Conservation (phyloP, 768 basidiomycete species). For the Boletus barrowsii region DNA sequence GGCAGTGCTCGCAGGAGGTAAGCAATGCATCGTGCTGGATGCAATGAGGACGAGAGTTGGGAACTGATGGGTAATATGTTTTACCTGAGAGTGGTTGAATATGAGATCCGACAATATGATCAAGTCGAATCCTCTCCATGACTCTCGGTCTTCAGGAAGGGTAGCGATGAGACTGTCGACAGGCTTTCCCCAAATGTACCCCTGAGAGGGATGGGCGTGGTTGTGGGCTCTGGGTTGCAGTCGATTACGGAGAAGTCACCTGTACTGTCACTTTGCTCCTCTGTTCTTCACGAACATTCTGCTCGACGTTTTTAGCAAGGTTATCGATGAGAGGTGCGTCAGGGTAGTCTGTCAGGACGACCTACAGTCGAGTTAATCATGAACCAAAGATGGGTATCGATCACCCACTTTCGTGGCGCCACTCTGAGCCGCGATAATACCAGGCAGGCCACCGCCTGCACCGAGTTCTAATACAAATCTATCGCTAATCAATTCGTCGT, state of each 20-base stretch:
- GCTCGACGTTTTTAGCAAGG: constrained; percentile 60
- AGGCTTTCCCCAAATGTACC: constrained; percentile 80
- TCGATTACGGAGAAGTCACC: constrained; percentile 31
- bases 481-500: constrained; percentile 43
- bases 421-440: constrained; percentile 68
- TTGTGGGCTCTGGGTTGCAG: constrained; percentile 19
- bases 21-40: constrained; percentile 78
- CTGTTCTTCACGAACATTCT: constrained; percentile 43
- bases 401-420: constrained; percentile 60
- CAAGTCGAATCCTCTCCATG: constrained; percentile 56
- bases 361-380: constrained; percentile 38
- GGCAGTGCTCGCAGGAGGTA: constrained; percentile 58
- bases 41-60: not conserved
- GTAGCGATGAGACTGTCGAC: constrained; percentile 34
- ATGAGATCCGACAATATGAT: constrained; percentile 91
- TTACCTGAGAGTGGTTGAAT: constrained; percentile 90
- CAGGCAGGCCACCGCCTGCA: constrained; percentile 89
- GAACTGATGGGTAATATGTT: constrained; percentile 3
- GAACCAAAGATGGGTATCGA: not conserved
- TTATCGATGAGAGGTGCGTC: constrained; percentile 75
- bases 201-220: constrained; percentile 36
- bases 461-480: constrained; percentile 80
- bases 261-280: constrained; percentile 28
- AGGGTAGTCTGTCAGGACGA: constrained; percentile 91
- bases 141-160: constrained; percentile 17